Base-by-base conservation (phyloP, 2,329 filamentous ascomycete genomes). In the Aspergillus luchuensis region DNA sequence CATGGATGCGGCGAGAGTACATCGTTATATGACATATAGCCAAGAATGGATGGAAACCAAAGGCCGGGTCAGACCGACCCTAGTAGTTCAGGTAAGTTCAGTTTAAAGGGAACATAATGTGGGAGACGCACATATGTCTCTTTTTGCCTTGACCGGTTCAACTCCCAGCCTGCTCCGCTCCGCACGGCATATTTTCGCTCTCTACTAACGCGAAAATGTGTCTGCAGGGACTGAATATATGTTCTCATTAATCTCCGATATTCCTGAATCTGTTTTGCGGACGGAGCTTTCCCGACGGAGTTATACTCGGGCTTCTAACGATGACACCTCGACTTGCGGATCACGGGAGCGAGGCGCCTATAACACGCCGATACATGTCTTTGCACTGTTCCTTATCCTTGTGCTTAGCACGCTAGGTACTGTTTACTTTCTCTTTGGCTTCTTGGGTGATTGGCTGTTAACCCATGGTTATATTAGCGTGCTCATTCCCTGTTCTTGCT, bases 331-430 rank as follows among this genome's bases (percentile, higher is more conserved):
- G 53, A 62, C 68, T 47, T 79, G 77, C 59, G 77, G 77, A 49
- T 76, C 75, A 28, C 68, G 60, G 13, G 66, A 71, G 45, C 65
- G 67, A 28, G 76, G 76, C 36, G 66, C 67, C 5, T 91, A 91
- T 75, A 87, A 91, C 65, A 89, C 86, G 0, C 79, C 84, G 2
- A 78, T 88, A 45, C 89, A 91, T 72, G 84, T 91, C 54, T 84
- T 87, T 69, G 89, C 89, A 47, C 75, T 91, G 59, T 79, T 90
- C 60, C 76, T 91, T 41, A 90, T 91, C 58, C 78, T 91, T 56
- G 70, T 76, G 0, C 72, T 91, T 58, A 79, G 77, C 61, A 79
- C 76, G 48, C 68, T 79, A 38, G 77, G 77, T 79, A 72, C 48
- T 66, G 47, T 47, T 17, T 5, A 21, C 33, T 21, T 28, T 4